Base-by-base conservation (phyloP, 805 yeast species). In the Komagataella pastoris region DNA sequence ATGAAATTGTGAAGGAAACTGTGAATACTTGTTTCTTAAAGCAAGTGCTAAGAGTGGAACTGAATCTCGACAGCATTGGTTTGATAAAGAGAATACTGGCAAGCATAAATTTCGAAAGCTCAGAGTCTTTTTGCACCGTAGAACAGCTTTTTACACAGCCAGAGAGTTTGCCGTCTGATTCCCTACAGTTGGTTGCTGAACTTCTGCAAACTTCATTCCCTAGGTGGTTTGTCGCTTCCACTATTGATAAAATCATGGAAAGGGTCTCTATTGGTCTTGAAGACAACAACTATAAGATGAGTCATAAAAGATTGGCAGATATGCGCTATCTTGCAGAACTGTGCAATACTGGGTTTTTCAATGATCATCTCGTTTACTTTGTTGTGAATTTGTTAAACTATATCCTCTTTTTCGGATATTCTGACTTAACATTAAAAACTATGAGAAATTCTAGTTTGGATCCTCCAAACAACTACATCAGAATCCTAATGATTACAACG, bases 241-340 rank as follows among this genome's bases (percentile, higher is more conserved):
- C 21, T 75, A 65, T 87, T 49, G 96, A 90, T 62, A 68, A 75
- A 14, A 51, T 83, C 2, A 56, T 85, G 14, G 96, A 89, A 59
- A 70, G 72, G n/a, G 71, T 85, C 14, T 70, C 74, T 7, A 59
- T 80, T 23, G 93, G 88, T 0, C 65, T 88, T 54, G 96, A 88
- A 59, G 56, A 70, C 4, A 79, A 81, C 55, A 79, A 79, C 56
- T 83, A 76, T 59, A 70, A 79, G 51, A 63, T 67, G 50, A 83
- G 83, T 57, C 74, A 89, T 60, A 66, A 67, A 12, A 68, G 95
- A 53, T 63, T 85, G 53, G 73, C 93, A 0, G 78, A 81, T 51
- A 74, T 79, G 6, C 76, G 71, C 58, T 82, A 80, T 57, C 56
- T 90, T 12, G 76, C 80, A 0, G 84, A 80, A 52, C 61, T 88